phyloP scores from a whole-genome alignment of 2,329 filamentous ascomycete genomes.

The Pseudocercospora fijiensis region DNA sequence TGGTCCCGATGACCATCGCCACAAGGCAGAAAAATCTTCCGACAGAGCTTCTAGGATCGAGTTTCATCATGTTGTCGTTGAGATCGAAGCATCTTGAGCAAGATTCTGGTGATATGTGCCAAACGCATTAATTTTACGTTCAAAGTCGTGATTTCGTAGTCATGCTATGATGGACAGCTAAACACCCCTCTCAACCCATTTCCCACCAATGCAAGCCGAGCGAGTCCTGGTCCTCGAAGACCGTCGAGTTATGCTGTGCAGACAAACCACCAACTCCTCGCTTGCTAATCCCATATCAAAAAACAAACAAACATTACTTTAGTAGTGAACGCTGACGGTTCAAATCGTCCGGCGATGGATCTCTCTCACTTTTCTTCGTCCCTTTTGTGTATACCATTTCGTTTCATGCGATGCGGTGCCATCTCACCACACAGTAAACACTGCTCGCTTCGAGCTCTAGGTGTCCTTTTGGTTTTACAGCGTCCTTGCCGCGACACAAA shows the following conservation, averaged over 20 bases:
- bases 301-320: slow-evolving; percentile 9
- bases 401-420: not conserved
- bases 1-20: no score
- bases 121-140: not conserved
- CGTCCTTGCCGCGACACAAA: not conserved
- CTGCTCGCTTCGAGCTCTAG: not conserved
- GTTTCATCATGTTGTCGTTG: no score
- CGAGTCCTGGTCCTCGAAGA: not conserved
- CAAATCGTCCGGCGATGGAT: not conserved
- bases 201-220: not conserved
- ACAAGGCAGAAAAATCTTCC: no score
- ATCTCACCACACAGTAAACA: not conserved
- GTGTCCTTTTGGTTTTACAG: not conserved
- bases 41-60: no score
- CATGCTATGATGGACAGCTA: not conserved
- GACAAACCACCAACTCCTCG: slow-evolving; percentile 15
- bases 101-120: not conserved
- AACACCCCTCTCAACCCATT: not conserved
- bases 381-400: not conserved
- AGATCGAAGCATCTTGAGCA: not conserved
- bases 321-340: not conserved
- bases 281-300: slow-evolving; percentile 15
- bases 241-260: not conserved
- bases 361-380: not conserved
- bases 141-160: not conserved